A percentile compares a stretch with the other conserved stretches of the same genome.
Conservation (phyloP, 352 stramenopile species). For the Phytophthora brassicae region DNA sequence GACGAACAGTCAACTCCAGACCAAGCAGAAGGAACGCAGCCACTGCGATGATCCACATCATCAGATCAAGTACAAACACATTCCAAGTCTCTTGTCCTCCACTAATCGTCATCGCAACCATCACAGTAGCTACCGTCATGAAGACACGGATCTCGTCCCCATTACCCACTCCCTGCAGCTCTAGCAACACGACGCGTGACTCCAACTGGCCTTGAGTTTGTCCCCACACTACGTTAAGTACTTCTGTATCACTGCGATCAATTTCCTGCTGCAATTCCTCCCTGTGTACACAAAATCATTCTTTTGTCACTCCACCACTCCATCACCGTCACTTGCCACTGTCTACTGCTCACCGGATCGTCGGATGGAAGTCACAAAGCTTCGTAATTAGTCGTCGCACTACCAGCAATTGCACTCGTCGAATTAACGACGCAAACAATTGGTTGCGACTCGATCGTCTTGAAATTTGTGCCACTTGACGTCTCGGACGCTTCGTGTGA, state of each 20-base stretch:
- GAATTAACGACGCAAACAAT: background rate
- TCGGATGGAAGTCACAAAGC: constrained; percentile 23
- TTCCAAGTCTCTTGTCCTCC: background rate
- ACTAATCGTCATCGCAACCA: background rate
- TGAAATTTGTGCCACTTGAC: background rate
- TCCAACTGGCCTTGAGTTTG: too few species aligned
- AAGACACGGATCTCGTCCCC: background rate
- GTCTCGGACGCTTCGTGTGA: constrained; percentile 15
- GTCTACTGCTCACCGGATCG: constrained; percentile 23
- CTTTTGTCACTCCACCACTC: background rate
- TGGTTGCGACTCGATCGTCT: background rate
- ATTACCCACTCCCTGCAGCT: constrained; percentile 9
- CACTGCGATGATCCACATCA: constrained; percentile 1
- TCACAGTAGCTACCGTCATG: background rate
- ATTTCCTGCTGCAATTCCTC: constrained; percentile 28
- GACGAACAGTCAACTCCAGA: constrained; percentile 16
- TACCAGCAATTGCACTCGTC: constrained; percentile 4
- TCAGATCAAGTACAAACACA: background rate
- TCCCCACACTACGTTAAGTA: background rate
- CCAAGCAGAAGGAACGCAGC: constrained; percentile 1
- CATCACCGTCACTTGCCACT: background rate
- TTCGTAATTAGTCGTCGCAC: constrained; percentile 4
- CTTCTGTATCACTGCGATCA: background rate
- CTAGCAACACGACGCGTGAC: background rate
- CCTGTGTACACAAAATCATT: constrained; percentile 8